These are phyloP conservation scores for Pseudonectria buxi DNA, from an alignment of 2,329 filamentous ascomycete genomes.

Conservation along the genomic window DNA sequence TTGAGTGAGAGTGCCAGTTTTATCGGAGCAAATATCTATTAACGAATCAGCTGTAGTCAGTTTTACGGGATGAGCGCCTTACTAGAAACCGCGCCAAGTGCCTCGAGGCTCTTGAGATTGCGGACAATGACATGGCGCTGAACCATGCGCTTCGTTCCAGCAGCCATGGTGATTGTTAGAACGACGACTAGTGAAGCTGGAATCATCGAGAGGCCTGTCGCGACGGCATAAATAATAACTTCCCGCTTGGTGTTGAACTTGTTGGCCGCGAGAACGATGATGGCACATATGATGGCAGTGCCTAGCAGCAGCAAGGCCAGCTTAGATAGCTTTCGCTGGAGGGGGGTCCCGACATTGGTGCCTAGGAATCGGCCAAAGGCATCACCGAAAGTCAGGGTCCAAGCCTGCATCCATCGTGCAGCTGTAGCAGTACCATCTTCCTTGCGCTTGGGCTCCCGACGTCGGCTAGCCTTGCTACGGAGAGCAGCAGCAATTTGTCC, in stretches of 20 bases:
- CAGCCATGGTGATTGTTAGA: constrained; percentile 54
- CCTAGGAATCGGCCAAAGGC: constrained; percentile 41
- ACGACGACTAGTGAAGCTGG: constrained; percentile 44
- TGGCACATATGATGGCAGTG: constrained; percentile 42
- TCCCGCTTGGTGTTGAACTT: constrained; percentile 32
- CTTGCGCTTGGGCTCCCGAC: constrained; percentile 33
- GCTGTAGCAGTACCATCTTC: constrained; percentile 34
- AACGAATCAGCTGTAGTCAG: constrained; percentile 8
- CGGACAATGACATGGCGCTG: constrained; percentile 46
- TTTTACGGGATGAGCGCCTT: constrained; percentile 7
- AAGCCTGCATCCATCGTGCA: constrained; percentile 29
- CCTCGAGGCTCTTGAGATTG: constrained; percentile 44
- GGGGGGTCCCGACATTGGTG: constrained; percentile 53
- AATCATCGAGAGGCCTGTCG: constrained; percentile 43
- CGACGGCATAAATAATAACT: constrained; percentile 39
- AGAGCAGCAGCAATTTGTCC: constrained; percentile 51
- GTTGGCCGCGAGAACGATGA: constrained; percentile 39
- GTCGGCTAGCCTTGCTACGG: constrained; percentile 28
- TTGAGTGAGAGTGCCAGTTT: constrained; percentile 49
- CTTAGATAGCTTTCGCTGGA: constrained; percentile 63
- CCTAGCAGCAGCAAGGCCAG: constrained; percentile 62
- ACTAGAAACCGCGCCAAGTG: constrained; percentile 47
- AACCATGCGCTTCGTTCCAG: constrained; percentile 49
- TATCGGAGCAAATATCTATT: constrained; percentile 48
- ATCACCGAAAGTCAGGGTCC: constrained; percentile 29